Evolutionary conservation across 2,329 filamentous ascomycete genomes (phyloP), one percentile per base, ranked within the genome.

Genomic region (Xylaria digitata): DNA sequence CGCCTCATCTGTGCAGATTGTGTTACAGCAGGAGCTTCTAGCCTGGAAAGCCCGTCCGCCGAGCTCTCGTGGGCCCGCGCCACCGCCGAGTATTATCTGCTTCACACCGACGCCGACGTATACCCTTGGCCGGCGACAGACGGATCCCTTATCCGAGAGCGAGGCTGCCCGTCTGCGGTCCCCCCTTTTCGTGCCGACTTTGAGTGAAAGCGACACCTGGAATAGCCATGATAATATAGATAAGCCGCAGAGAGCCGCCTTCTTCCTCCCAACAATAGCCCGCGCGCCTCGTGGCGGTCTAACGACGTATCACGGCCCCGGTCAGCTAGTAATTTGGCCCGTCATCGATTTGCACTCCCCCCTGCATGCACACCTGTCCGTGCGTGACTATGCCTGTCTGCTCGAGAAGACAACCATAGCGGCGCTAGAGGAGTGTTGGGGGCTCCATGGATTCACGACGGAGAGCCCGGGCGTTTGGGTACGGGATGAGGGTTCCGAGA

Each of bases 251-350:
- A 37, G 65, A 77, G 37, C 81, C 81, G 42, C 72, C 65, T 56
- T 57, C 58, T 61, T 82, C 80, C 71, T 69, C 80, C 72, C 70
- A 77, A 30, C 91, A 90, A 88, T 96, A 73, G 80, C 87, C 49
- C 85, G 89, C 73, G 91, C 92, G 15, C 86, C 89, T n/a, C 89
- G 96, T 61, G 96, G 96, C 68, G 96, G 96, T 0, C 89, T 97
- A 71, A 94, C 93, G 0, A 98, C 96, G 2, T 98, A 97, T 82
- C 96, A 99, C 78, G 96, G 95, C 0, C 96, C 95, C 0, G 95
- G 95, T 0, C 96, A 99, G 78, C 81, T 97, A 55, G 92, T 97
- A 42, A 88, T 94, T n/a, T 99, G 97, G 83, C 93, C 95, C 2
- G 88, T 97, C 57, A 78, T 97, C n/a, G 93, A 97, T 78, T 85